Conservation (phyloP, 805 yeast species). For the Isabelozyma rhagii region DNA sequence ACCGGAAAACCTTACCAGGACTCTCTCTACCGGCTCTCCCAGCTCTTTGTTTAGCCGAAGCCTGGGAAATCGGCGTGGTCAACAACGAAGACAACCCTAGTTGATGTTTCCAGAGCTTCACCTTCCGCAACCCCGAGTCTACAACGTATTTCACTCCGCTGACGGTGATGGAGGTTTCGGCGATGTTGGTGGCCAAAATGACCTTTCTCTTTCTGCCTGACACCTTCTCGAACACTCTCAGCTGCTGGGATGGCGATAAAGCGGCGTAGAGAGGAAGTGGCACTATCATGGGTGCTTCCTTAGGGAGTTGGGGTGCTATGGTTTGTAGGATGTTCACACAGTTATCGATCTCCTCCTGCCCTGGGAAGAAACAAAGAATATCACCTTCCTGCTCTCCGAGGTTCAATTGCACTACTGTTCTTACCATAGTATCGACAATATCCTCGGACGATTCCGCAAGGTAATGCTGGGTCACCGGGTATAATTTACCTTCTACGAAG, state of each 20-base stretch:
- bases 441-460: constrained; percentile 68
- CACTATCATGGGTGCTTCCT: constrained; percentile 69
- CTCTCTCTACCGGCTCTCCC: constrained; percentile 99
- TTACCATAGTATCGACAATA: constrained; percentile 73
- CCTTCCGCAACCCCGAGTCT: constrained; percentile 90
- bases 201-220: constrained; percentile 74
- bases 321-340: constrained; percentile 61
- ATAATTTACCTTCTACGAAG: constrained; percentile 87
- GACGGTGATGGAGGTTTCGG: constrained; percentile 96
- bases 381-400: constrained; percentile 83
- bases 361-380: constrained; percentile 87
- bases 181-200: constrained; percentile 90
- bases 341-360: constrained; percentile 96
- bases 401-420: constrained; percentile 75
- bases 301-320: constrained; percentile 64
- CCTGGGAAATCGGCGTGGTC: constrained; percentile 89
- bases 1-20: constrained; percentile 78
- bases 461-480: constrained; percentile 73
- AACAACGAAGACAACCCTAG: constrained; percentile 88
- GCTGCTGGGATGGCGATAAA: constrained; percentile 79
- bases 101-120: constrained; percentile 92
- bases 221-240: constrained; percentile 68
- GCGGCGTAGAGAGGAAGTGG: constrained; percentile 93
- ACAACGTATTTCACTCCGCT: constrained; percentile 91
- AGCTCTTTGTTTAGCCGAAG: constrained; percentile 90